These are phyloP conservation scores for Cutaneotrichosporon arboriforme DNA, from an alignment of 1,284 basidiomycete species.

Conservation along the genomic window DNA sequence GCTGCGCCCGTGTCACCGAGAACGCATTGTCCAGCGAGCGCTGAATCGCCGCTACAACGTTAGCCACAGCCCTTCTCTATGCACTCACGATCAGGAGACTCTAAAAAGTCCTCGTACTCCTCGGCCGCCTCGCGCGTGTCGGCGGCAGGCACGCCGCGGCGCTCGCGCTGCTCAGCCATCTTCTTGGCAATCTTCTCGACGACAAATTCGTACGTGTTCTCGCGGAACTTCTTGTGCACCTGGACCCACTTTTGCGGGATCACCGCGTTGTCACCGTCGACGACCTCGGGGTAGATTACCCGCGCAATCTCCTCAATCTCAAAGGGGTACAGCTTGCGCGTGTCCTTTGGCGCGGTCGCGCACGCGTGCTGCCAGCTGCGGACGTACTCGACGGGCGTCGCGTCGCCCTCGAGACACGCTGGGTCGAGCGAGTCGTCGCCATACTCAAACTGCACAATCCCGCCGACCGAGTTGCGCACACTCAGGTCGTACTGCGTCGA, in stretches of 20 bases:
- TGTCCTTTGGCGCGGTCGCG: slow-evolving; percentile 57
- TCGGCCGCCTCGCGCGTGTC: slow-evolving; percentile 63
- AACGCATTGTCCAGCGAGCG: slow-evolving; percentile 79
- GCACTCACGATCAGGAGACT: slow-evolving; percentile 31
- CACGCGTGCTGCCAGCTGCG: slow-evolving; percentile 84
- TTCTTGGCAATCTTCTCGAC: slow-evolving; percentile 61
- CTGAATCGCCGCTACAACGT: slow-evolving; percentile 49
- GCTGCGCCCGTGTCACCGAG: slow-evolving; percentile 79
- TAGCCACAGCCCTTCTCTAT: neutral
- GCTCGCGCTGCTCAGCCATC: slow-evolving; percentile 65
- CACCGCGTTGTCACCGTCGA: slow-evolving; percentile 7
- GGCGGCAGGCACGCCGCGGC: slow-evolving; percentile 70
- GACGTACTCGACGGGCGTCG: slow-evolving; percentile 82
- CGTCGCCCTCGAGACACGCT: slow-evolving; percentile 89
- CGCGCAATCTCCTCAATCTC: slow-evolving; percentile 76
- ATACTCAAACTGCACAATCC: slow-evolving; percentile 96
- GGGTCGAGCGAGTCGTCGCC: slow-evolving; percentile 98
- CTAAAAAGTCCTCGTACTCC: slow-evolving; percentile 47
- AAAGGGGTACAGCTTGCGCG: slow-evolving; percentile 72
- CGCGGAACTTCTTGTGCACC: slow-evolving; percentile 70
- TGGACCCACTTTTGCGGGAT: slow-evolving; percentile 44
- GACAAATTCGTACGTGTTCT: slow-evolving; percentile 71
- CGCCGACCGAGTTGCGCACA: slow-evolving; percentile 92
- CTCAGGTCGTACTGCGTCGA: slow-evolving; percentile 95
- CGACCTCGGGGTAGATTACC: slow-evolving; percentile 46